Evolutionary conservation across 305 asterid species (phyloP), one percentile per base, ranked within the genome.

Genomic region (Caryopteris hybrid): DNA sequence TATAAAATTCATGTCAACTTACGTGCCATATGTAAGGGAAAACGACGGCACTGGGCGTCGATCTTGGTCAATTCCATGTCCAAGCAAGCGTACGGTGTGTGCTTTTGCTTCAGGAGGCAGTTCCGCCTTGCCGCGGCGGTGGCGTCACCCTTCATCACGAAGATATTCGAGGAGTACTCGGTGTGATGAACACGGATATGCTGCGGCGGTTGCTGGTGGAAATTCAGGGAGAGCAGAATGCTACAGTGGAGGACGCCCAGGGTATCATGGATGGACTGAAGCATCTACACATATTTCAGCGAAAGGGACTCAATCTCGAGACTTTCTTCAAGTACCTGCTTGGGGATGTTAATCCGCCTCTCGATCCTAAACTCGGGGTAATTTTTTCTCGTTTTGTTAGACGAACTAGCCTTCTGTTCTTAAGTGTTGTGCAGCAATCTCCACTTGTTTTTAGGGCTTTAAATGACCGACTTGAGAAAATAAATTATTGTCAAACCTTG

Each of bases 51-150:
- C 22, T 46, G 10, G 54, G 45, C 14, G 68, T 51, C 62, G 31
- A 53, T 66, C 43, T 62, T 4, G 22, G 31, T 31, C 33, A 29
- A 14, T 61, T 54, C 60, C 66, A 89, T 83, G 98, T 80, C 93
- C 20, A 88, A 86, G 71, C 97, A 88, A 76, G 82, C 88, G n/a
- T 92, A 86, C 85, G 85, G 79, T 52, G 88, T 92, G 17, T 92
- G 97, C 76, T 91, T 91, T 84, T 94, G 95, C 71, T 94, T 85
- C 91, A 87, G 92, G 23, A 95, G 99, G 21, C 87, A 95, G 31
- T 94, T 89, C 82, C 86, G 77, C 61, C 69, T 84, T n/a, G 78
- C 88, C 2, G 84, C 88, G 2, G 42, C 95, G 43, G 96, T 84
- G 85, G 95, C 98, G 18, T 97, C 99, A 45, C 86, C 3, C 89